Evolutionary conservation across 2,329 filamentous ascomycete genomes (phyloP).

Genomic region (Talaromyces pinophilus): DNA sequence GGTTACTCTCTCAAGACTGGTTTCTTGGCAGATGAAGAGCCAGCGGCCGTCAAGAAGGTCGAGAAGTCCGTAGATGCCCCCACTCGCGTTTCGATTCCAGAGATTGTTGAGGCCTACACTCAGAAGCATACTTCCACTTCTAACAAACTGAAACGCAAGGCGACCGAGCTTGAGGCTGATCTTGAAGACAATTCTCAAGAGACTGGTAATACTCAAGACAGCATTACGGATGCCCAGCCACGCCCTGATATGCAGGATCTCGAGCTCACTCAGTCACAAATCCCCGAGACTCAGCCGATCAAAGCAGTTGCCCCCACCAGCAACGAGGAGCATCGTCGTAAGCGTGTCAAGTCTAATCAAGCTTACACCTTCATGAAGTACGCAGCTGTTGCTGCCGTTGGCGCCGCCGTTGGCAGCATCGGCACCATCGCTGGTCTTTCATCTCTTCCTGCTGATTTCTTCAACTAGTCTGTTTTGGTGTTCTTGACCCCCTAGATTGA

Average conservation of each 20-base stretch:
- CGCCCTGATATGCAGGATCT: constrained; percentile 22
- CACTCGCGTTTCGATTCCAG: constrained; percentile 26
- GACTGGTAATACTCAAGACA: constrained; percentile 14
- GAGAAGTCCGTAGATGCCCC: constrained; percentile 9
- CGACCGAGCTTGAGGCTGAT: constrained; percentile 31
- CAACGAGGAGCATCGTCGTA: constrained; percentile 30
- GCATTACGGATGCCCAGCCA: constrained; percentile 31
- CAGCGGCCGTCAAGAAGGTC: not conserved
- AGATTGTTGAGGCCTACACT: constrained; percentile 24
- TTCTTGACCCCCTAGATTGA: not conserved
- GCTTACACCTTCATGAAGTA: constrained; percentile 35
- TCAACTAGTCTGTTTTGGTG: constrained; percentile 27
- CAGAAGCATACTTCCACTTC: not conserved
- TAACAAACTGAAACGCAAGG: constrained; percentile 34
- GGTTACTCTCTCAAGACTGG: not conserved
- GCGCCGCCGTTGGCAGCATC: constrained; percentile 45
- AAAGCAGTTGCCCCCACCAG: constrained; percentile 23
- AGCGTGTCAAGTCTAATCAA: constrained; percentile 32
- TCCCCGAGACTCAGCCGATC: constrained; percentile 22
- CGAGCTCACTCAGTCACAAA: constrained; percentile 25
- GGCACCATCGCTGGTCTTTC: constrained; percentile 45
- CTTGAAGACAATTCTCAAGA: not conserved
- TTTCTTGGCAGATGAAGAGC: not conserved
- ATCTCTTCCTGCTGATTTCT: constrained; percentile 47
- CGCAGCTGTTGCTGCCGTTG: constrained; percentile 42